phyloP scores from a whole-genome alignment of 257 asterid species.

The Solanum ossicruentum region DNA sequence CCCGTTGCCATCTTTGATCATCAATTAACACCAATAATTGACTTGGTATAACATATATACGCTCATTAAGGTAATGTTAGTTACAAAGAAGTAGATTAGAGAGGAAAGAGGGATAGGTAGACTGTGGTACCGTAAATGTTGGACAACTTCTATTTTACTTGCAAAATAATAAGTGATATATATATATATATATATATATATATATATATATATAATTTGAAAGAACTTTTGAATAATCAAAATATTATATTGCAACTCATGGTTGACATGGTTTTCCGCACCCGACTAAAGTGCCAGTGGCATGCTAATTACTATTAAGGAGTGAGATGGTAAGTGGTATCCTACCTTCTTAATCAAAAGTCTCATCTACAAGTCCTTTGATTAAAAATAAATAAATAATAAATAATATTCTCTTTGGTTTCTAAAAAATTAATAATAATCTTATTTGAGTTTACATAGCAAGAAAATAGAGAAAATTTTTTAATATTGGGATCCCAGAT shows the following conservation, averaged over 20 bases:
- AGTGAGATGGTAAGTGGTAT: not conserved
- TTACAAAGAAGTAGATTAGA: not conserved
- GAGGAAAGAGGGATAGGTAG: not conserved
- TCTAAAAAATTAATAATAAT: no score
- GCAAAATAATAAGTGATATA: not conserved
- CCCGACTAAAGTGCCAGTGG: not conserved
- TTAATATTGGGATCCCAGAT: no score
- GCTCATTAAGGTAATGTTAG: not conserved
- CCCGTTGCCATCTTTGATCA: constrained; percentile 37
- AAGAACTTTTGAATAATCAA: not conserved
- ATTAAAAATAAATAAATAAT: no score
- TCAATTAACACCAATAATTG: not conserved
- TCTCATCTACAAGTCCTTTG: not conserved
- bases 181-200: no score
- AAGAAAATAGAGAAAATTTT: no score
- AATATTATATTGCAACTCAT: not conserved
- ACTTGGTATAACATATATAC: not conserved
- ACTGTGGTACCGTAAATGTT: not conserved
- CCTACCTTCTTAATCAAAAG: not conserved
- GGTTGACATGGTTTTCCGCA: not conserved
- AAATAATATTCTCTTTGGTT: no score
- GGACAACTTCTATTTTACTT: not conserved
- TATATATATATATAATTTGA: no score
- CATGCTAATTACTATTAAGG: not conserved
- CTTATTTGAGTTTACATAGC: no score